Evolutionary conservation across 1,284 basidiomycete genomes (phyloP), one percentile per base, ranked within the genome.

Genomic region (Cryptococcus hybrid): DNA sequence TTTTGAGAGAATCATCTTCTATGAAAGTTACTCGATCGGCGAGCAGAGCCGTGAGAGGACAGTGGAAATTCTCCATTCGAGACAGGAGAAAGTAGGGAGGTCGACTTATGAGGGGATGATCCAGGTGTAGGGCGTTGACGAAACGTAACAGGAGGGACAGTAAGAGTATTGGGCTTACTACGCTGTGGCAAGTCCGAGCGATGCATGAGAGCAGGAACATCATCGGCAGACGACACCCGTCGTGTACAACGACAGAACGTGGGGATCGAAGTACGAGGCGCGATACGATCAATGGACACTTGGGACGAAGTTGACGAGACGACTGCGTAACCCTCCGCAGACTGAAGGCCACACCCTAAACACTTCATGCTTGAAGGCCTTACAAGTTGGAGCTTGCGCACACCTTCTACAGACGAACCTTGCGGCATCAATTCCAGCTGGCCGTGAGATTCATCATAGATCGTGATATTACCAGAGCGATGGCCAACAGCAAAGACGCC

Each of bases 51-150:
- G 49, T 74, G 73, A 1, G 66, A 68, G 0, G 71, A 74, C 3
- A 76, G 52, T 0, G 73, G 73, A 58, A 74, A 75, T 34, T 75
- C 73, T 37, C 66, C 67, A 53, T 70, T 67, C 3, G 64, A 65
- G 2, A 63, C 57, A 3, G 68, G 68, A 6, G 68, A 58, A 3
- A 70, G 49, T 7, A 70, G 55, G 8, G 59, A 57, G 6, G 69
- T 64, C 8, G 69, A 66, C 39, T 55, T 61, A 24, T 55, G 48
- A 13, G 69, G 69, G 8, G 69, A 70, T 9, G 51, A 53, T 12
- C 65, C 63, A 2, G 68, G 63, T 34, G 37, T 34, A 15, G 11
- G 37, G 1, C 63, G 55, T 39, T 57, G 47, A 5, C 58, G 39
- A 15, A 46, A 51, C 38, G 58, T 51, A 5, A 38, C 12, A 2